Base-by-base conservation (phyloP, 495 filamentous ascomycete genomes). In the Astrothelium subdiscretum region DNA sequence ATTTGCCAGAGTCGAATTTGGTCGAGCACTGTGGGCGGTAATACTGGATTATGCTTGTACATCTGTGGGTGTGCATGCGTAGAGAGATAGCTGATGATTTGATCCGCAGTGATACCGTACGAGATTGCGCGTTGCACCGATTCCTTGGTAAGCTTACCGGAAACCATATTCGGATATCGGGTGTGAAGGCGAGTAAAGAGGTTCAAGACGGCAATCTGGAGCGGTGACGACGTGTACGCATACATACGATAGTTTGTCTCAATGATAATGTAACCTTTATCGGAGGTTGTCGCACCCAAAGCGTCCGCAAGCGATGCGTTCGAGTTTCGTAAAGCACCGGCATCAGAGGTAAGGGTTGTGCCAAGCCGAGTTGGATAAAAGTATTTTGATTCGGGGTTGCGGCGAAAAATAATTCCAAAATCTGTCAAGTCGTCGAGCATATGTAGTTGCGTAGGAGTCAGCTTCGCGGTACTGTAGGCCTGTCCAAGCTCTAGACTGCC, bases 201-300 rank as follows among this genome's bases (percentile, higher is more conserved):
- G 32, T 85, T 83, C n/a, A 98, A 84, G 57, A 98, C 88, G 59
- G 90, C 89, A 66, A 97, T 97, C 72, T 95, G 91, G 0, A 98
- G 81, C 0, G 90, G 89, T 0, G 91, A 96, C 27, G 84, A 85
- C 5, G 95, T 97, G 76, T 97, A 98, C 32, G 94, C 94, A 76
- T 98, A 98, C 66, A 98, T 75, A 31, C 94, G 89, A 76, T 97
- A 97, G 76, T 98, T 98, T n/a, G 94, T 98, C 79, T 98, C 94
- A 67, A 97, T 81, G 67, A 98, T 88, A 69, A 98, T 90, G 78
- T 91, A 92, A 38, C 92, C 92, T 60, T 85, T 84, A 71, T 35
- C 75, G 64, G 77, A 74, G 65, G 71, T 71, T 54, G 71, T 65
- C 11, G 75, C 65, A 42, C 80, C 73, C 18, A 84, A 76, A 59